Base-by-base conservation (phyloP, 805 yeast genomes). In the Kodamaea neixiangensis region DNA sequence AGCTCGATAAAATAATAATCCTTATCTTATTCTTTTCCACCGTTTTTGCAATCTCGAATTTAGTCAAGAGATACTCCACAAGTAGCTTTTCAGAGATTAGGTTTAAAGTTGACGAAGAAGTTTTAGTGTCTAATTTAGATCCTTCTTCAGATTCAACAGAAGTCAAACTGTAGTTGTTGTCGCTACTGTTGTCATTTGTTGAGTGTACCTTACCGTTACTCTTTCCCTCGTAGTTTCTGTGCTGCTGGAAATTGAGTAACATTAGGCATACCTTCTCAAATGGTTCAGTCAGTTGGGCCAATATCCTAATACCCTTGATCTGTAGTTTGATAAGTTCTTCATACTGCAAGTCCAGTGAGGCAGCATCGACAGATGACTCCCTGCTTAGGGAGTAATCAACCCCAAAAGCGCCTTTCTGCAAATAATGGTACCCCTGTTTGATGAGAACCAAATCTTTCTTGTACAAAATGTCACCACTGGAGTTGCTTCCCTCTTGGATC, bases 191-290 rank as follows among this genome's bases (percentile, higher is more conserved):
- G 21, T 37, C 41, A 13, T 37, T 37, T 17, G 41, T 38, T 10
- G 21, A 38, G 21, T n/a, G 22, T 38, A 25, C 20, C 22, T 31
- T 31, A 13, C 31, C 42, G 21, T 10, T 37, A 3, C 31, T 21
- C 13, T 37, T 18, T 2, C 29, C 20, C 11, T 33, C 39, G 14
- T 34, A 34, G 13, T 50, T 48, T n/a, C 34, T 11, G 15, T 42
- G 35, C 19, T 22, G 46, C 14, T 49, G 53, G n/a, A 48, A 22
- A 34, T 59, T 55, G 46, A 73, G 54, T n/a, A 74, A 57, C 77
- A 73, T 73, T 35, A 89, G 66, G 1, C 93, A 83, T 5, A 86
- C 78, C 10, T 82, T 76, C 55, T 90, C 96, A 61, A 90, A 79
- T 0, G 90, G 83, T 48, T 79, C 82, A 6, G 81, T 72, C 54